phyloP scores from a whole-genome alignment of 176 grass and related monocot species.

The Hordeum marinum region DNA sequence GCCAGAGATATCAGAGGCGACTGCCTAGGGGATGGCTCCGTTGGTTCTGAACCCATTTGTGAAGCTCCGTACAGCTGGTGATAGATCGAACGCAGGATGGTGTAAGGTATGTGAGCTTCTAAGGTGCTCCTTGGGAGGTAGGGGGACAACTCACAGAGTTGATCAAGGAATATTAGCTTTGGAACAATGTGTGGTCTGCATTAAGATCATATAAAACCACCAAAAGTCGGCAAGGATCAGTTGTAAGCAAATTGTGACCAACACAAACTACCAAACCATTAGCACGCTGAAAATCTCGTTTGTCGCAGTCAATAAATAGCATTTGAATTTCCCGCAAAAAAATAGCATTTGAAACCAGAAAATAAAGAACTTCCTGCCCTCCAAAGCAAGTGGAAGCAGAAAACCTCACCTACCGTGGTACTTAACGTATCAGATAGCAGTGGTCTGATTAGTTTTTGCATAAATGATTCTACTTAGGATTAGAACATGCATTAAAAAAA shows the following conservation, averaged over 20 bases:
- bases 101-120: slow-evolving; percentile 90
- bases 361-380: neutral
- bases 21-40: slow-evolving; percentile 70
- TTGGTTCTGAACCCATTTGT: slow-evolving; percentile 41
- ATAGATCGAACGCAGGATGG: slow-evolving; percentile 88
- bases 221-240: neutral
- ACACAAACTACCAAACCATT: neutral
- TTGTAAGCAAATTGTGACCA: slow-evolving; percentile 6
- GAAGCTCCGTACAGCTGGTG: slow-evolving; percentile 66
- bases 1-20: slow-evolving; percentile 87
- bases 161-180: slow-evolving; percentile 92
- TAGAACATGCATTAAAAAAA: neutral
- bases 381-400: neutral
- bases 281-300: neutral
- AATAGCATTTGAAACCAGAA: neutral
- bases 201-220: slow-evolving; percentile 2
- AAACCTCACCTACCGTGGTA: neutral
- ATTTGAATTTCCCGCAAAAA: neutral
- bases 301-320: neutral
- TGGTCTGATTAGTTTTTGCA: neutral
- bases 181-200: slow-evolving; percentile 67
- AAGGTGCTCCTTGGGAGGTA: slow-evolving; percentile 95
- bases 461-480: neutral
- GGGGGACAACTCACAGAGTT: slow-evolving; percentile 76
- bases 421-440: neutral